Conservation (phyloP, 768 basidiomycete species). For the Mrakia gelida region DNA sequence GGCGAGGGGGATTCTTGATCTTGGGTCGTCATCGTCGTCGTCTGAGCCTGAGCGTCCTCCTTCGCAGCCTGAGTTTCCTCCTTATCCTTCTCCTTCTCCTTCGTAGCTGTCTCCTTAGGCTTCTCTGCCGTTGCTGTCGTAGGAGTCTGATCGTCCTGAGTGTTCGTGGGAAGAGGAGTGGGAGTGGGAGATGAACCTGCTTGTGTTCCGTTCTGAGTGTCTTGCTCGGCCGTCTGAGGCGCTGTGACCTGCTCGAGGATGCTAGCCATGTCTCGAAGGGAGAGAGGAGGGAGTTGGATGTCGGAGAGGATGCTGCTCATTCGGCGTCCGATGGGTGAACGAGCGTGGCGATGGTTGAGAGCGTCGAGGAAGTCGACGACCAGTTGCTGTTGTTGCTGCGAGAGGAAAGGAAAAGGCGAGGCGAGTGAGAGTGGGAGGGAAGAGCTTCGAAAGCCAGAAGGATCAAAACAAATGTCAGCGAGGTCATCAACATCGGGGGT, state of each 20-base stretch:
- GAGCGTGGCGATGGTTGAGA: background rate
- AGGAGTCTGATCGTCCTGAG: background rate
- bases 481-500: too few relatives aligned
- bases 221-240: background rate
- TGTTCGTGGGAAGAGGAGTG: background rate
- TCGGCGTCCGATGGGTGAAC: background rate
- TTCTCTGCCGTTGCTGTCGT: background rate
- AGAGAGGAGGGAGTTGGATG: background rate
- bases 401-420: background rate
- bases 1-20: background rate
- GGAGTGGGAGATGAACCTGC: background rate
- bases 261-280: background rate
- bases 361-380: too few relatives aligned
- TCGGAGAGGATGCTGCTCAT: background rate
- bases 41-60: background rate
- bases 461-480: background rate
- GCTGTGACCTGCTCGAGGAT: background rate
- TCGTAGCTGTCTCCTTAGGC: background rate
- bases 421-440: background rate
- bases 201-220: background rate
- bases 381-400: background rate
- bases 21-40: background rate
- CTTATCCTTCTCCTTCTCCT: background rate
- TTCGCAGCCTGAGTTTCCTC: background rate
- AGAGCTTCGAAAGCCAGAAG: background rate